Evolutionary conservation across 805 yeast species (phyloP).

Genomic region (Spathaspora sp.): DNA sequence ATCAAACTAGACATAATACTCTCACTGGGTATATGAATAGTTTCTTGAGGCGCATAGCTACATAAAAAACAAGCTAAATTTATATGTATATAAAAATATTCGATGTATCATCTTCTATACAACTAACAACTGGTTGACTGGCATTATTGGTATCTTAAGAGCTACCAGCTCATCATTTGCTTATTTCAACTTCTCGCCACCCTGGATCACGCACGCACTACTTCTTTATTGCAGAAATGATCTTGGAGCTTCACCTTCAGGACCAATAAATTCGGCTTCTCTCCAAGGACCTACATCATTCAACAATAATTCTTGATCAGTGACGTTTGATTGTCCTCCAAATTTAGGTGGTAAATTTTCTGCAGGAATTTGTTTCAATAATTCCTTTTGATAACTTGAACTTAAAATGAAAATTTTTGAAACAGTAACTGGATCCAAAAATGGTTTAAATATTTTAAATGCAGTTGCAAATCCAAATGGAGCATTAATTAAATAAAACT

Average conservation of each 20-base stretch:
- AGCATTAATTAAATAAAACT: slow-evolving; percentile 90
- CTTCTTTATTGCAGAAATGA: slow-evolving; percentile 17
- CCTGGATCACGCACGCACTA: no score
- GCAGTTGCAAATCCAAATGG: slow-evolving; percentile 97
- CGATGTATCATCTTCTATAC: not conserved
- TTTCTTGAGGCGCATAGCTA: not conserved
- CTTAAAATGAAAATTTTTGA: slow-evolving; percentile 90
- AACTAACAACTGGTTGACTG: not conserved
- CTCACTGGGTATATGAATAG: no score
- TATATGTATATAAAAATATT: not conserved
- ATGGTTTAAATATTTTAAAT: slow-evolving; percentile 85
- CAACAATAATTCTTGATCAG: slow-evolving; percentile 77
- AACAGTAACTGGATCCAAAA: slow-evolving; percentile 96
- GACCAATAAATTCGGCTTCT: slow-evolving; percentile 81
- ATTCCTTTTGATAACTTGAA: slow-evolving; percentile 70
- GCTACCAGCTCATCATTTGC: not conserved
- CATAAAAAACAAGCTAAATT: not conserved
- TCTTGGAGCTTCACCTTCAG: slow-evolving; percentile 90
- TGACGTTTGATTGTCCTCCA: slow-evolving; percentile 76
- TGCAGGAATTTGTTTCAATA: slow-evolving; percentile 87
- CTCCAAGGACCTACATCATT: slow-evolving; percentile 98
- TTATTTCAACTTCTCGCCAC: not conserved
- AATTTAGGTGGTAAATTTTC: slow-evolving; percentile 89
- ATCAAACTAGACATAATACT: no score
- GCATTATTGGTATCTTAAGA: not conserved